Percentiles rank a stretch among this genome's conserved stretches.
phyloP scores from a whole-genome alignment of 2,329 filamentous ascomycete genomes.

The Aureobasidium namibiae region DNA sequence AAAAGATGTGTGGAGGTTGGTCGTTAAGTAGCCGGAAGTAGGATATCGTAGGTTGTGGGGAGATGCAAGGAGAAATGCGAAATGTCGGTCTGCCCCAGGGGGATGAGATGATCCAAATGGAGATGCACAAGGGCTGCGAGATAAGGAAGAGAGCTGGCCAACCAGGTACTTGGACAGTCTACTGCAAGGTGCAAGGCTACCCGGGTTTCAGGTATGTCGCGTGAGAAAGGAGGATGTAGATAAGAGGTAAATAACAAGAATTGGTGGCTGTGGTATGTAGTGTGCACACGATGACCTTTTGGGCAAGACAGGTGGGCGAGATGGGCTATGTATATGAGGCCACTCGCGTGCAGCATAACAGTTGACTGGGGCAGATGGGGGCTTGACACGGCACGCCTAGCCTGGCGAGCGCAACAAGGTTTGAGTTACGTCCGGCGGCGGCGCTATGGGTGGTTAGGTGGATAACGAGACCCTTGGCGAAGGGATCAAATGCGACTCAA shows the following conservation, averaged over 20 bases:
- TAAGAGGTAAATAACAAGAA: conserved; percentile 7
- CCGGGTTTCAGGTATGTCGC: conserved; percentile 6
- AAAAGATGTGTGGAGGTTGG: background rate
- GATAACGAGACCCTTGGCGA: conserved; percentile 9
- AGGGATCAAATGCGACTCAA: conserved; percentile 3
- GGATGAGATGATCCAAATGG: background rate
- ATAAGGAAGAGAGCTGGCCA: conserved; percentile 11
- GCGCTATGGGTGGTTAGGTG: conserved; percentile 6
- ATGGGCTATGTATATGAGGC: conserved; percentile 12
- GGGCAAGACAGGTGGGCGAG: conserved; percentile 1
- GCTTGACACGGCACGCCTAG: conserved; percentile 12
- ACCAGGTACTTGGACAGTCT: conserved; percentile 12
- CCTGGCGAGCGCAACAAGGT: conserved; percentile 8
- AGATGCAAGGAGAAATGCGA: conserved; percentile 6
- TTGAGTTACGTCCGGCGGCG: conserved; percentile 10
- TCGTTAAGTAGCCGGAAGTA: background rate
- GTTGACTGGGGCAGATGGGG: conserved; percentile 9
- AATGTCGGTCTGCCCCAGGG: conserved; percentile 13
- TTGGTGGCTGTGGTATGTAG: conserved; percentile 7
- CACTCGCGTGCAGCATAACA: background rate
- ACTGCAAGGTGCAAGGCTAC: conserved; percentile 10
- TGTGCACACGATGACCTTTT: conserved; percentile 12
- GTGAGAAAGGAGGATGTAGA: conserved; percentile 7
- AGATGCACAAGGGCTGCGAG: conserved; percentile 7
- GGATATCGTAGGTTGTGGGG: background rate